Conservation (phyloP, 495 filamentous ascomycete species). For the Tuber brumale region DNA sequence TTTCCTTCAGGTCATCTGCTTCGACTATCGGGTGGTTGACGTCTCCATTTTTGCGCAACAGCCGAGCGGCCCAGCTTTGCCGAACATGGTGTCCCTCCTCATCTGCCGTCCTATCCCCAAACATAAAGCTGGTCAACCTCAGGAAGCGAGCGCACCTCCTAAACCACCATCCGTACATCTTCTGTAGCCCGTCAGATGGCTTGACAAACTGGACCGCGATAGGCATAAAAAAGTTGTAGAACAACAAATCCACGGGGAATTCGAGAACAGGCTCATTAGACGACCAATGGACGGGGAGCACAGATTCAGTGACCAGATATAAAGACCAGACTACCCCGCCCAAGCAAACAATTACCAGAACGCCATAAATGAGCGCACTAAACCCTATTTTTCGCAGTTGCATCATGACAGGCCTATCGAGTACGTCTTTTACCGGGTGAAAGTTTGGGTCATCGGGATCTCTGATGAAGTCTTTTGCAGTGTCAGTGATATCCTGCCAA, state of each 20-base stretch:
- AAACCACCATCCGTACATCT: slow-evolving; percentile 95
- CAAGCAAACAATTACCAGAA: slow-evolving; percentile 83
- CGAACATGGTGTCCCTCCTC: slow-evolving; percentile 68
- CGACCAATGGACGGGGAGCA: slow-evolving; percentile 88
- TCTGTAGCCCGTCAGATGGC: slow-evolving; percentile 73
- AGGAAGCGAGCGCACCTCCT: slow-evolving; percentile 72
- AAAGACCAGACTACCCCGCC: slow-evolving; percentile 96
- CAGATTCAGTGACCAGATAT: slow-evolving; percentile 51
- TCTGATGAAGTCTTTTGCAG: slow-evolving; percentile 74
- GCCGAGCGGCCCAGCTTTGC: slow-evolving; percentile 51
- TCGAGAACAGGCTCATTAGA: slow-evolving; percentile 85
- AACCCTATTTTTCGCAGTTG: slow-evolving; percentile 96
- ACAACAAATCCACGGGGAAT: slow-evolving; percentile 87
- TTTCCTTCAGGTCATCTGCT: slow-evolving; percentile 41
- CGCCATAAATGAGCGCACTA: slow-evolving; percentile 91
- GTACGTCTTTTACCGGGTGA: slow-evolving; percentile 92
- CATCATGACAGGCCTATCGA: slow-evolving; percentile 85
- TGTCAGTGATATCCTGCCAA: slow-evolving; percentile 35
- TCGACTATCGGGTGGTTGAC: slow-evolving; percentile 48
- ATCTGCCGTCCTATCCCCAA: slow-evolving; percentile 69
- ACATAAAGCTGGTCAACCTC: slow-evolving; percentile 84
- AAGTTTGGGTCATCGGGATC: slow-evolving; percentile 98
- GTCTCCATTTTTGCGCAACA: slow-evolving; percentile 50
- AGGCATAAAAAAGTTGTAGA: slow-evolving; percentile 95
- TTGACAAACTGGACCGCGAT: slow-evolving; percentile 71